Evolutionary conservation across 2,329 filamentous ascomycete species (phyloP), one percentile per base, ranked within the genome.

Genomic region (Lecanoromycetidae sp.): DNA sequence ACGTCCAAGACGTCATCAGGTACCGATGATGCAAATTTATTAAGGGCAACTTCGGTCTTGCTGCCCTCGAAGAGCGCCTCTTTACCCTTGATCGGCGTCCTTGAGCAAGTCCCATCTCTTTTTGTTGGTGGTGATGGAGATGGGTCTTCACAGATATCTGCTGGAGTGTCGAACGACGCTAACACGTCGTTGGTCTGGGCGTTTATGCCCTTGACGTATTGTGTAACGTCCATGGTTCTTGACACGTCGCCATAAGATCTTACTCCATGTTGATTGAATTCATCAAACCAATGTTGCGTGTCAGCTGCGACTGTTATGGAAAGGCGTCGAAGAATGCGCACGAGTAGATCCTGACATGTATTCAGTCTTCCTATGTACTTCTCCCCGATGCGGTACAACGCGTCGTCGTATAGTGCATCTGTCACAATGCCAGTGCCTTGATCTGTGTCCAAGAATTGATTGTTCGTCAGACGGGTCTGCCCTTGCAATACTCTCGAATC

Each of bases 81-180:
- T 26, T 40, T 5, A 26, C 37, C 25, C 37, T 40, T 40, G 37
- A 40, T 26, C 13, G 37, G 20, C 20, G 20, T 40, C 17, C 15
- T 40, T n/a, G 37, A 40, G 37, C 37, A 40, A 40, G 37, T n/a
- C 0, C 37, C 37, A 40, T 10, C 37, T 40, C 37, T 40, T 22
- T 40, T 40, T 27, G 37, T n/a, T 15, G 20, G 20, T 22, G 17
- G n/a, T 22, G 3, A n/a, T n/a, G n/a, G n/a, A n/a, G n/a, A n/a
- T n/a, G n/a, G n/a, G n/a, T n/a, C 33, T 35, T 35, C 8, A 22
- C 37, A 40, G 4, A 40, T 17, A 25, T 40, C 15, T 13, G 20
- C 23, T 12, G 37, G 37, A 26, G 37, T 40, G 25, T 40, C 37
- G 37, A 40, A 40, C 8, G 37, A 40, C 5, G 4, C 37, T 40